A percentile compares a stretch with the other conserved stretches of the same genome.
Evolutionary conservation across 2,329 filamentous ascomycete genomes (phyloP).

Genomic region (Colletotrichum eremochloae): DNA sequence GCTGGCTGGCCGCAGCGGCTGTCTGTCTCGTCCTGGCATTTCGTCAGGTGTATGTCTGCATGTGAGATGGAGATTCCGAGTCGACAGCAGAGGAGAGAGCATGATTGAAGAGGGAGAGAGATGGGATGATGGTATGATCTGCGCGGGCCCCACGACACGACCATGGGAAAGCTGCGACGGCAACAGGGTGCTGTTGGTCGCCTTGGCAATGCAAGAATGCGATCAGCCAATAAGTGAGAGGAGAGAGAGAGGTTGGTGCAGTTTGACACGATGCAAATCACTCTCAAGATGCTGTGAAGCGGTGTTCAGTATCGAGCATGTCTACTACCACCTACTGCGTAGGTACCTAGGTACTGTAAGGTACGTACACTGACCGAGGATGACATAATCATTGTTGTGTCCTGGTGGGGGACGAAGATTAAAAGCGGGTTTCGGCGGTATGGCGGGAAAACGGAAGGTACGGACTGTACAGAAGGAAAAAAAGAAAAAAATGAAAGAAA

Average conservation of each 20-base stretch:
- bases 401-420: too few species aligned
- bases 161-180: slow-evolving; percentile 1
- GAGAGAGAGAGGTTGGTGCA: not conserved
- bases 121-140: slow-evolving; percentile 26
- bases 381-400: not conserved
- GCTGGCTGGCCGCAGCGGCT: not conserved
- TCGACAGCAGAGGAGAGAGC: too few species aligned
- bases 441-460: too few species aligned
- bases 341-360: not conserved
- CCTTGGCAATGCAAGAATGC: not conserved
- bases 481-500: not conserved
- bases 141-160: not conserved
- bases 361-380: not conserved
- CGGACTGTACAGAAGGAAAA: not conserved
- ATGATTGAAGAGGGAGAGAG: not conserved
- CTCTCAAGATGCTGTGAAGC: not conserved
- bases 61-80: too few species aligned
- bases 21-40: slow-evolving; percentile 16
- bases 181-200: not conserved
- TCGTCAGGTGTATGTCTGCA: not conserved
- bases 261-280: not conserved
- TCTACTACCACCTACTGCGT: too few species aligned
- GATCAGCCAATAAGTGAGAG: not conserved
- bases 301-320: not conserved
- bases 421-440: not conserved